phyloP scores from a whole-genome alignment of 2,329 filamentous ascomycete genomes.

The Escovopsis weberi region DNA sequence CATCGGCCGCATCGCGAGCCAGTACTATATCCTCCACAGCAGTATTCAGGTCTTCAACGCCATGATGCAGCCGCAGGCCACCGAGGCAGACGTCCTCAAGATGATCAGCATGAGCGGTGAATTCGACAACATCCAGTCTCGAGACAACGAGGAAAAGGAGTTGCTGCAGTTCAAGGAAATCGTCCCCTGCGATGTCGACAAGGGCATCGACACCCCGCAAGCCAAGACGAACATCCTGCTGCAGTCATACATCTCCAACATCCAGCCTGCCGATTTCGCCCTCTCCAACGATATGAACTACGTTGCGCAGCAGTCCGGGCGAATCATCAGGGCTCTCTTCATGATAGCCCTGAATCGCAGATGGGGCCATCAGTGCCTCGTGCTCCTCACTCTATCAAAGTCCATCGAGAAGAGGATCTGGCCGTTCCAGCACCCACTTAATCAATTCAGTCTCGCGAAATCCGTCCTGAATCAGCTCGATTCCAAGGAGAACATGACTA shows the following conservation, averaged over 20 bases:
- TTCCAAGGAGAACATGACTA: slow-evolving; percentile 58
- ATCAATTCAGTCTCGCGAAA: slow-evolving; percentile 83
- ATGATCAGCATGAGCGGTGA: slow-evolving; percentile 98
- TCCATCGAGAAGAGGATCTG: slow-evolving; percentile 94
- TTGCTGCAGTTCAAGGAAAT: slow-evolving; percentile 56
- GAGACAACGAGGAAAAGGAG: slow-evolving; percentile 83
- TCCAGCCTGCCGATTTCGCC: slow-evolving; percentile 83
- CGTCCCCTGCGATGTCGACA: slow-evolving; percentile 65
- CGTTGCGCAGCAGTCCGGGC: slow-evolving; percentile 85
- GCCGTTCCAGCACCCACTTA: slow-evolving; percentile 87
- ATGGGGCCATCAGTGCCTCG: slow-evolving; percentile 91
- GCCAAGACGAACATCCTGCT: slow-evolving; percentile 92
- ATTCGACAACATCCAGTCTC: slow-evolving; percentile 90
- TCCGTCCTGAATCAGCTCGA: slow-evolving; percentile 76
- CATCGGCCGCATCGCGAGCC: slow-evolving; percentile 88
- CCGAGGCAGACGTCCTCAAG: slow-evolving; percentile 81
- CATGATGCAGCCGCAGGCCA: slow-evolving; percentile 75
- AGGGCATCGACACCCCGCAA: slow-evolving; percentile 56
- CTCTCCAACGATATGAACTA: slow-evolving; percentile 85
- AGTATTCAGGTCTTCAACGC: slow-evolving; percentile 94
- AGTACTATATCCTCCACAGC: slow-evolving; percentile 88
- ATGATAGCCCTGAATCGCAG: slow-evolving; percentile 93
- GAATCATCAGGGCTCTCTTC: slow-evolving; percentile 88
- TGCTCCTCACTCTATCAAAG: slow-evolving; percentile 83
- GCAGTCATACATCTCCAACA: slow-evolving; percentile 84